Evolutionary conservation across 371 early-diverging fungal genomes (phyloP), one percentile per base, ranked within the genome.

Genomic region (Gilbertella persicaria): DNA sequence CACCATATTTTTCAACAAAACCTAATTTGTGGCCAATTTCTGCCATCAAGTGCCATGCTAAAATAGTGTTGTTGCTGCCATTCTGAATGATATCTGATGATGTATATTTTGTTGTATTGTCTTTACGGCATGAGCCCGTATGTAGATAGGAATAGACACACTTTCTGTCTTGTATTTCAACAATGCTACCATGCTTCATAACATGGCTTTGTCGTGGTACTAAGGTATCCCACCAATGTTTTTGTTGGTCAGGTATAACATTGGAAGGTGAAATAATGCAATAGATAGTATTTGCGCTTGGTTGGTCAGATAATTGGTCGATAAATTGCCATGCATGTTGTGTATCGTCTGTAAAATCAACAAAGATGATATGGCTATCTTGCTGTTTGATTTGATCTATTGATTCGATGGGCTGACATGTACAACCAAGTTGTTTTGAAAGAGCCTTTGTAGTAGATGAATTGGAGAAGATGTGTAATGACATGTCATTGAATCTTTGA

Each of bases 11-110:
- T n/a, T 65, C 67, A 21, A 71, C 58, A 59, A 57, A 59, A 0
- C 72, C 72, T 30, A 77, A 58, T 53, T 71, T 73, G 43, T 67
- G 63, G 16, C 69, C 66, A 45, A 73, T 71, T 49, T 77, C 77
- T 28, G 61, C 63, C 40, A 77, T 23, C 36, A 66, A 73, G 21
- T 73, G 73, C 67, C 67, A 77, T 23, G 73, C 71, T 14, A 76
- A 51, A 21, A 69, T 70, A 16, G 51, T 42, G n/a, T 60, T 55
- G 26, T 73, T 70, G 23, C 64, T 50, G 17, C 77, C 66, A 17
- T 54, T 19, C 13, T 20, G 17, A 19, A 39, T 7, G 9, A 73
- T 65, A 13, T 66, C 58, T 30, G 44, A 16, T 29, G 28, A 35
- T 13, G n/a, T 42, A 29, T 57, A 71, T 13, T 26, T 3, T 4